phyloP scores from a whole-genome alignment of 2,329 filamentous ascomycete species.

The Diplodia mutila region DNA sequence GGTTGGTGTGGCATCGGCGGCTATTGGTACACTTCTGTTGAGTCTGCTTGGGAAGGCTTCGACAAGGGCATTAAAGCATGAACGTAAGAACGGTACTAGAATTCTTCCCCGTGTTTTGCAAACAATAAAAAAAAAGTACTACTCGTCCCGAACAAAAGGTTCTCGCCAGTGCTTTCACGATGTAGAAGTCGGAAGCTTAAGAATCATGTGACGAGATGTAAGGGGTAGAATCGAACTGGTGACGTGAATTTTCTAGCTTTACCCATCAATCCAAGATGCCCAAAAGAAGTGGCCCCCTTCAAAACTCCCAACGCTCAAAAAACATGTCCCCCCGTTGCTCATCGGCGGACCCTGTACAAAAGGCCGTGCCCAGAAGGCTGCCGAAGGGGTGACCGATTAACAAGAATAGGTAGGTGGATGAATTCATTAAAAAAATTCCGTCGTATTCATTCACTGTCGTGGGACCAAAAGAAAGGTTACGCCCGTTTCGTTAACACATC shows the following conservation, averaged over 20 bases:
- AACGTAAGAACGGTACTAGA: background rate
- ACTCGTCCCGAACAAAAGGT: background rate
- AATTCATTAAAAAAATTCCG: conserved; percentile 13
- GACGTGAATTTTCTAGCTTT: conserved; percentile 18
- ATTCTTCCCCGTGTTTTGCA: background rate
- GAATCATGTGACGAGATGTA: background rate
- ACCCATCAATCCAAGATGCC: conserved; percentile 3
- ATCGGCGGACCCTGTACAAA: background rate
- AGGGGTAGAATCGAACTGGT: background rate
- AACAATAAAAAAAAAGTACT: background rate
- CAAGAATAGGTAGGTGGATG: background rate
- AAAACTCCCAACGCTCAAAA: conserved; percentile 21
- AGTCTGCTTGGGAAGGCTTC: background rate
- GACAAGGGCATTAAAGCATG: background rate
- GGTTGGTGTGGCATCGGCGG: background rate
- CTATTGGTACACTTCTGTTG: background rate
- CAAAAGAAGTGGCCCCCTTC: background rate
- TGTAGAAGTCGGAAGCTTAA: background rate
- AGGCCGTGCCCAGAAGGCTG: background rate
- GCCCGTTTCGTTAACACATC: conserved; percentile 12
- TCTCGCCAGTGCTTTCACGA: background rate
- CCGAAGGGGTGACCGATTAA: background rate
- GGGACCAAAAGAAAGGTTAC: background rate
- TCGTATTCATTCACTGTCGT: conserved; percentile 18
- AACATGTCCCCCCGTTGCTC: background rate